Base-by-base conservation (phyloP, 192 early-diverging fungal species). In the Backusella tarrabulga region DNA sequence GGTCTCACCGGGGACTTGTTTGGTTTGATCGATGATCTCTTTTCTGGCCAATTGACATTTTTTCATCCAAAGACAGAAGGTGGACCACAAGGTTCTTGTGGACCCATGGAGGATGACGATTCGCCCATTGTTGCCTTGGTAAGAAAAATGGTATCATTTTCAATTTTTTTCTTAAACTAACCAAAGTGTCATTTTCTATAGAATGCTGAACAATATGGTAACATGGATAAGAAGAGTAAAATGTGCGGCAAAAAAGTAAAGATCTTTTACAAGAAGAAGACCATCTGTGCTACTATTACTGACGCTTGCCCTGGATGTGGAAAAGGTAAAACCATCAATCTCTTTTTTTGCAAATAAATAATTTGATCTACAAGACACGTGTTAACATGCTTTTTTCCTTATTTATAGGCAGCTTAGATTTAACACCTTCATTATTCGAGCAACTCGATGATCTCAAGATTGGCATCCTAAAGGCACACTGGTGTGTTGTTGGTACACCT, bases 241-340 rank as follows among this genome's bases (percentile, higher is more conserved):
- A 81, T 75, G 68, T 85, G 87, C 80, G 79, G 56, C 80, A 34
- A 66, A 76, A 46, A 50, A 77, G 15, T 81, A 84, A 35, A 32
- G 63, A 40, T 80, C 85, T 68, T 50, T 23, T 6, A 68, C 74
- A 54, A 77, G 74, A 3, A 80, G 80, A 35, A 83, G 81, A 76
- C 72, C 78, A 29, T 82, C 79, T 32, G 44, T 60, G 14, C 81
- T 80, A 80, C 79, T 6, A 82, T 86, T 21, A 83, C 81, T 2
- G 87, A 88, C 67, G 82, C 83, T 15, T 88, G 87, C 77, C 87
- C 87, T 29, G 83, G 60, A 40, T 88, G 87, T 71, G 19, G 19
- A 3, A n/a, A 74, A 19, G 60, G 77, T 78, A 78, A 74, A 63
- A 44, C 32, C 2, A 36, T 14, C 15, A 9, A 21, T 72, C 17